These are phyloP conservation scores for Penicillium hordei DNA, from an alignment of 2,329 filamentous ascomycete genomes.

Conservation along the genomic window DNA sequence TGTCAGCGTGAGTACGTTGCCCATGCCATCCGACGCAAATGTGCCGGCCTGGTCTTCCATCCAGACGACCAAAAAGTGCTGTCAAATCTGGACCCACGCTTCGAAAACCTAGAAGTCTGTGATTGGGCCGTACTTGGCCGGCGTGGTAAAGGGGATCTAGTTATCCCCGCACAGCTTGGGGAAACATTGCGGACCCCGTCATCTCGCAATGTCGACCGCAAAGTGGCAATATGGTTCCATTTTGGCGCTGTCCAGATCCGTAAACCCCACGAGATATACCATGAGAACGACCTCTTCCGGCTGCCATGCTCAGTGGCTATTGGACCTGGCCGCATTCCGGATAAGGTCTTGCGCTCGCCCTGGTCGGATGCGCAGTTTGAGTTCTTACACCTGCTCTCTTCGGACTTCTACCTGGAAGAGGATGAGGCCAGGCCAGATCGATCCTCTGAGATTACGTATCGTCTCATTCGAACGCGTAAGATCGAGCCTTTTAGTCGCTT, in stretches of 20 bases:
- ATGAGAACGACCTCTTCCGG: slow-evolving; percentile 36
- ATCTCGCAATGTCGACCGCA: slow-evolving; percentile 20
- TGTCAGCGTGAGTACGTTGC: slow-evolving; percentile 43
- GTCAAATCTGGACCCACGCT: slow-evolving; percentile 24
- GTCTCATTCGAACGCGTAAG: slow-evolving; percentile 38
- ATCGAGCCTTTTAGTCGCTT: slow-evolving; percentile 35
- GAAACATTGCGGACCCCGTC: not conserved
- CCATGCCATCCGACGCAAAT: slow-evolving; percentile 35
- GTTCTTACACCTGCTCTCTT: slow-evolving; percentile 39
- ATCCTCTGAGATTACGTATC: slow-evolving; percentile 33
- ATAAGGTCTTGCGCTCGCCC: slow-evolving; percentile 38
- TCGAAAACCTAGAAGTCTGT: slow-evolving; percentile 23
- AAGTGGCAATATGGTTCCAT: slow-evolving; percentile 41
- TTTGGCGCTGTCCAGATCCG: slow-evolving; percentile 39
- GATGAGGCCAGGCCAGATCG: slow-evolving; percentile 28
- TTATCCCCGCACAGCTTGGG: slow-evolving; percentile 24
- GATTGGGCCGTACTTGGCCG: slow-evolving; percentile 25
- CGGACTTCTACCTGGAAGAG: slow-evolving; percentile 41
- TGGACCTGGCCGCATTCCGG: slow-evolving; percentile 37
- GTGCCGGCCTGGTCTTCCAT: slow-evolving; percentile 28
- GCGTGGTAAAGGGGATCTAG: slow-evolving; percentile 35
- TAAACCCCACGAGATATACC: slow-evolving; percentile 27
- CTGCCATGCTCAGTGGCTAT: slow-evolving; percentile 33
- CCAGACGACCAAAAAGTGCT: slow-evolving; percentile 27
- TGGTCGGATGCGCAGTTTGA: slow-evolving; percentile 43